Percentiles rank a stretch among this genome's conserved stretches.
Evolutionary conservation across 2,329 filamentous ascomycete genomes (phyloP).

Genomic region (Sporothrix pallida): DNA sequence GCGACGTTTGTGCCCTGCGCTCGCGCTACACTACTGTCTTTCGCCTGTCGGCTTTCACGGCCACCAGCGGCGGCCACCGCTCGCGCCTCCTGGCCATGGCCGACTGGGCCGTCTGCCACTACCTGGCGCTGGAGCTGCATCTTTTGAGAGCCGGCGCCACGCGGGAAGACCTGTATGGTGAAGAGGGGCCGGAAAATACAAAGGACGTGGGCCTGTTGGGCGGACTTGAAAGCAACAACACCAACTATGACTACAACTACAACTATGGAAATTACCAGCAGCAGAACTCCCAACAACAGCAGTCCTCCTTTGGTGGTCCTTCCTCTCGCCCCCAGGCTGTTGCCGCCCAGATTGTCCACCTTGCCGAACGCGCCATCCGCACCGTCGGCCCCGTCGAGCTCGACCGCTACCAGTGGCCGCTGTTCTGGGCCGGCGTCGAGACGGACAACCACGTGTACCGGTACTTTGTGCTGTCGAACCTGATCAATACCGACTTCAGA

Average conservation of each 20-base stretch:
- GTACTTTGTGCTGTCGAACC: conserved; percentile 25
- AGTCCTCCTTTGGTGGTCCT: not conserved
- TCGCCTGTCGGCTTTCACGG: conserved; percentile 21
- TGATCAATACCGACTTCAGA: conserved; percentile 26
- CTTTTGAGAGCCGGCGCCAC: conserved; percentile 17
- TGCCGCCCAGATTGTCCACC: conserved; percentile 10
- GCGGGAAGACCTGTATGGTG: not conserved
- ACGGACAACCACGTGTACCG: conserved; percentile 28
- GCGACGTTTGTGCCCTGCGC: conserved; percentile 10
- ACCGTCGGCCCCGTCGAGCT: conserved; percentile 25
- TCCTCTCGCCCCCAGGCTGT: conserved; percentile 1
- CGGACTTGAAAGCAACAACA: not conserved
- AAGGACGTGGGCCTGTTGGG: not conserved
- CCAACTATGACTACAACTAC: not conserved
- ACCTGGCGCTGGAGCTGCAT: conserved; percentile 26
- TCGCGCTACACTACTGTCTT: conserved; percentile 17
- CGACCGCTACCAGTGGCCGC: conserved; percentile 30
- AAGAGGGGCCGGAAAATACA: not conserved
- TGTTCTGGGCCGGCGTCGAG: conserved; percentile 32
- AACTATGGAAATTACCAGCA: conserved; percentile 2
- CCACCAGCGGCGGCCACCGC: conserved; percentile 16
- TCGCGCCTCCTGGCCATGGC: conserved; percentile 25
- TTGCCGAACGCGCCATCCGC: conserved; percentile 26
- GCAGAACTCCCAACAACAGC: not conserved
- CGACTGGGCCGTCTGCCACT: conserved; percentile 25